Conservation (phyloP, 1,284 basidiomycete genomes). For the Dichomitus squalens region DNA sequence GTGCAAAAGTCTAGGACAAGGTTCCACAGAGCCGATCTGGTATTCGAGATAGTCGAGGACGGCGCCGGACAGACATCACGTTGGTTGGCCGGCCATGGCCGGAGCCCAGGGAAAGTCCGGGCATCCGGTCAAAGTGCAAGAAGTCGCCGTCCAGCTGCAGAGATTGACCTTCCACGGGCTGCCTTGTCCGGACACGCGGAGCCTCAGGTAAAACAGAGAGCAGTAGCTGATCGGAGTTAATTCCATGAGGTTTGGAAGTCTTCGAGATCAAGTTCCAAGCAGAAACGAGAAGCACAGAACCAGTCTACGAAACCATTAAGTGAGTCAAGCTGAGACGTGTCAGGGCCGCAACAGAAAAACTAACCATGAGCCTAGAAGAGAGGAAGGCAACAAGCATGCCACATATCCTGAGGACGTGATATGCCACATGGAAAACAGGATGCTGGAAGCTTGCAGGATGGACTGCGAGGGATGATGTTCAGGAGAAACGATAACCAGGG, state of each 20-base stretch:
- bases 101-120: neutral
- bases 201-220: neutral
- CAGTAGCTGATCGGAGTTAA: neutral
- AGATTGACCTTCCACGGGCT: neutral
- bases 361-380: conserved; percentile 29
- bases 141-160: neutral
- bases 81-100: neutral
- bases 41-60: conserved; percentile 7
- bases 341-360: neutral
- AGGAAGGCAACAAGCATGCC: conserved; percentile 20
- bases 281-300: conserved; percentile 14
- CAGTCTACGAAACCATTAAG: conserved; percentile 9
- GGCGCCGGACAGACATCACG: neutral
- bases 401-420: conserved; percentile 10
- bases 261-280: conserved; percentile 1
- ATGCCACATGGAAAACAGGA: conserved; percentile 18
- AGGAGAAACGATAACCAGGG: neutral
- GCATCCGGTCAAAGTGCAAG: neutral
- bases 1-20: neutral
- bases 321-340: neutral
- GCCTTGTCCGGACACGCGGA: conserved; percentile 6
- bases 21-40: conserved; percentile 22
- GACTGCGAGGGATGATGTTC: conserved; percentile 16
- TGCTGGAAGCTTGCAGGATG: conserved; percentile 21
- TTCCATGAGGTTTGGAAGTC: neutral